phyloP scores from a whole-genome alignment of 768 basidiomycete species.

The Trametes maxima region DNA sequence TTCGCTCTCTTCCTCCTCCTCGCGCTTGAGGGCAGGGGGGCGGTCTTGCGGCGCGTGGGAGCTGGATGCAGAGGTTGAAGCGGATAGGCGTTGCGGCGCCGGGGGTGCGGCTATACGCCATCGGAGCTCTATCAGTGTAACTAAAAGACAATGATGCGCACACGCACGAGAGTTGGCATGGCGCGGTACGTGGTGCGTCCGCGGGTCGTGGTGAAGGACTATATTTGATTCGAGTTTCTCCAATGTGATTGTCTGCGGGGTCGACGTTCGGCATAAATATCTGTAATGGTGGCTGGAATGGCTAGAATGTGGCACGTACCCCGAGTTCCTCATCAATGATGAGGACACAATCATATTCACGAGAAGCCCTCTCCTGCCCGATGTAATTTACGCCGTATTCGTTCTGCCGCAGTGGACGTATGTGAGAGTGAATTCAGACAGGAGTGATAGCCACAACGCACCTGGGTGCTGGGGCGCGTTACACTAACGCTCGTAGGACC shows the following conservation, averaged over 20 bases:
- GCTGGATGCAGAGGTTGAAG: constrained; percentile 4
- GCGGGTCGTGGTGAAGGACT: constrained; percentile 54
- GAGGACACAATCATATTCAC: constrained; percentile 75
- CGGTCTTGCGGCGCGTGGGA: neutral
- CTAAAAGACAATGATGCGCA: constrained; percentile 21
- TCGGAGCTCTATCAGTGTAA: neutral
- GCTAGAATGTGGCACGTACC: constrained; percentile 42
- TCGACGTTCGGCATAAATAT: constrained; percentile 19
- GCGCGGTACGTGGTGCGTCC: constrained; percentile 35
- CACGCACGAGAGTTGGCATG: constrained; percentile 33
- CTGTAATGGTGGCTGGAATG: constrained; percentile 2
- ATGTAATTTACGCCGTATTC: constrained; percentile 53
- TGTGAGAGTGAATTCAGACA: neutral
- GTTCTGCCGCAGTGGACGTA: neutral
- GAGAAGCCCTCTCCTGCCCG: constrained; percentile 59
- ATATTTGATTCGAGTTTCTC: constrained; percentile 76
- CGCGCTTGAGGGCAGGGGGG: neutral
- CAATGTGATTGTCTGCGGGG: constrained; percentile 60
- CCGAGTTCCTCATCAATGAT: constrained; percentile 78
- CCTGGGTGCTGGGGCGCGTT: constrained; percentile 69
- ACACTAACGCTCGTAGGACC: constrained; percentile 50
- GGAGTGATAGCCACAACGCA: constrained; percentile 30
- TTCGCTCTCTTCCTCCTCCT: constrained; percentile 32
- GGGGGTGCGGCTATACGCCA: constrained; percentile 12
- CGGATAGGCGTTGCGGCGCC: constrained; percentile 21